Base-by-base conservation (phyloP, 768 basidiomycete species). In the Omphalotus guepiniiformis region DNA sequence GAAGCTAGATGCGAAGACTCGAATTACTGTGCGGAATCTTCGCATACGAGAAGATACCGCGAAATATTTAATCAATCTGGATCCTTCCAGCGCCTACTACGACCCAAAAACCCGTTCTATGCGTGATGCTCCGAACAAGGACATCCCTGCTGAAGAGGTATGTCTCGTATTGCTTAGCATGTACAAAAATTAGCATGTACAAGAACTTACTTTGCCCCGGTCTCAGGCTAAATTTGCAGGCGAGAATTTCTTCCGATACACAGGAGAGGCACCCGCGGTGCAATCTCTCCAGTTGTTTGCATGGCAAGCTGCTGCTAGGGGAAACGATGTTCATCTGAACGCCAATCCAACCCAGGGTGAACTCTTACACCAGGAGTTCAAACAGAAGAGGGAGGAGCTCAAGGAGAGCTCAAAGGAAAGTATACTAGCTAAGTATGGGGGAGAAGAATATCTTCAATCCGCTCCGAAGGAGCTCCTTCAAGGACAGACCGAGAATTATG, bases 71-170 rank as follows among this genome's bases (percentile, higher is more conserved):
- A 88, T 95, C 65, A 99, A 98, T 63, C 65, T 99, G 64, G 93
- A 98, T 65, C 87, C 88, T 1, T 85, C 91, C 0, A 93, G 89
- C 58, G 96, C 96, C 7, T 97, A 98, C 71, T 99, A 99, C 62
- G 96, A 99, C 61, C 96, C 96, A 39, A 99, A 99, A 72, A 98
- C 96, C 11, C 85, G 96, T 60, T 97, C 95, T 6, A 99, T 99
- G 96, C 87, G 96, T 67, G 96, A 99, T 59, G 94, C 95, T 34
- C 96, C 95, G 0, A 51, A 83, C 12, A 81, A 79, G 62, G 79
- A 82, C 55, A 71, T 89, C 21, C 73, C 82, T 5, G 69, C 89
- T n/a, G 93, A 95, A 66, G 95, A 98, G 59, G 93, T 94, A 61
- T 42, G 87, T 69, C 23, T 48, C 27, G 32, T 47, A 29, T 51